Evolutionary conservation across 2,329 filamentous ascomycete genomes (phyloP).

Genomic region (Coleophoma cylindrospora): DNA sequence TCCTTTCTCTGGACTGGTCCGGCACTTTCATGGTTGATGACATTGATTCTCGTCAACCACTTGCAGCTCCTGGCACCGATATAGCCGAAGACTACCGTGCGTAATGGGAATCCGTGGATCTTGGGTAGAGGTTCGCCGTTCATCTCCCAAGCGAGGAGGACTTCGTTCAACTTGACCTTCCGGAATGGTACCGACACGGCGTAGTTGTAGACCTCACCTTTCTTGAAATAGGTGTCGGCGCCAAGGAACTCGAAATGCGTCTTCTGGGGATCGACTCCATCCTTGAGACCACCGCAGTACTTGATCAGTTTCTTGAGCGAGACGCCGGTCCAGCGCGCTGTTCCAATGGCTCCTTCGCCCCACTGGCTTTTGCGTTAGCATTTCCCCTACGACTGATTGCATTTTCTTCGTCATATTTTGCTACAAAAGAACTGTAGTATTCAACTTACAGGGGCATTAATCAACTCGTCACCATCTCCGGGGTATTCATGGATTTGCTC

Average conservation of each 20-base stretch:
- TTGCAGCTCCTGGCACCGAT: conserved; percentile 66
- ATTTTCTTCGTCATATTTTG: too few species aligned
- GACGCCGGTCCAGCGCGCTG: conserved; percentile 57
- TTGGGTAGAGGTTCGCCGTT: conserved; percentile 57
- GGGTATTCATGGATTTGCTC: conserved; percentile 63
- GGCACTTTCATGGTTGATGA: conserved; percentile 46
- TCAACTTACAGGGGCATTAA: conserved; percentile 26
- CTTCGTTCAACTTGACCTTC: conserved; percentile 63
- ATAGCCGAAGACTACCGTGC: conserved; percentile 58
- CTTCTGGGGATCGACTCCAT: conserved; percentile 30
- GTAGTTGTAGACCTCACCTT: conserved; percentile 60
- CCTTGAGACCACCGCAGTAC: conserved; percentile 55
- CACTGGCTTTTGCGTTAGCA: conserved; percentile 31
- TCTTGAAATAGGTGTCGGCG: conserved; percentile 70
- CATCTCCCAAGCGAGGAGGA: conserved; percentile 63
- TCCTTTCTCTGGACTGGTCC: conserved; percentile 62
- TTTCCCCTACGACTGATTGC: too few species aligned
- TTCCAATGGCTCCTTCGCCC: conserved; percentile 65
- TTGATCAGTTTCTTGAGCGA: conserved; percentile 67
- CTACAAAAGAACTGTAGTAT: background rate
- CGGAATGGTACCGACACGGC: conserved; percentile 60
- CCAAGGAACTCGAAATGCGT: conserved; percentile 66
- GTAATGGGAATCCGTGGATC: conserved; percentile 62
- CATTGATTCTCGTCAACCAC: conserved; percentile 61
- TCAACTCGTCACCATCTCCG: conserved; percentile 61